Evolutionary conservation across 805 yeast species (phyloP).

Genomic region (Wilhelminamyces savonicus): DNA sequence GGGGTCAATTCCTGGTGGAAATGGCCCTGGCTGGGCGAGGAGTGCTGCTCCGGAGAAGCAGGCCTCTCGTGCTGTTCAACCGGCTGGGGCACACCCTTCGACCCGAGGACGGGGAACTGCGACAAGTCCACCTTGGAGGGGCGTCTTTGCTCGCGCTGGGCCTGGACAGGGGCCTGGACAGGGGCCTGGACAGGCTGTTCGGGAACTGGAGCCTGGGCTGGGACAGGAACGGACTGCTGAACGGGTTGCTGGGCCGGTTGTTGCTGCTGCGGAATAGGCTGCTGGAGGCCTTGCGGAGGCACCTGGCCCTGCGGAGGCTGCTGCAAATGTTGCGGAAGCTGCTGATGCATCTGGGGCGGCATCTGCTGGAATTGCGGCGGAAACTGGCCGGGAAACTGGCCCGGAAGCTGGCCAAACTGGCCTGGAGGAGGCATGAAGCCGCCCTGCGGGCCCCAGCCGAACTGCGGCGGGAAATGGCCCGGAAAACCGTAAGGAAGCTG

Average conservation of each 20-base stretch:
- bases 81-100: conserved; percentile 21
- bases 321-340: conserved; percentile 7
- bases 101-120: conserved; percentile 52
- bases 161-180: conserved; percentile 2
- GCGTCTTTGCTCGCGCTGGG: not conserved
- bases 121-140: conserved; percentile 26
- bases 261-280: not conserved
- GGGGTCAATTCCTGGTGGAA: conserved; percentile 44
- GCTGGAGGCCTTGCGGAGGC: conserved; percentile 8
- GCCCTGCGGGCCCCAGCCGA: conserved; percentile 35
- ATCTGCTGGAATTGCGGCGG: conserved; percentile 13
- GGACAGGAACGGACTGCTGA: conserved; percentile 2
- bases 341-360: conserved; percentile 13
- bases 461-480: conserved; percentile 21
- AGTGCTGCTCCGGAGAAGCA: conserved; percentile 20
- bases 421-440: conserved; percentile 31
- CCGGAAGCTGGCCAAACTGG: conserved; percentile 23
- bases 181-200: conserved; percentile 4
- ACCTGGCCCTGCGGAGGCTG: conserved; percentile 7
- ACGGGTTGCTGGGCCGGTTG: conserved; percentile 5
- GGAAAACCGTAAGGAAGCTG: conserved; percentile 29
- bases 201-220: conserved; percentile 3
- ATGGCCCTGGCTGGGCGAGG: conserved; percentile 9
- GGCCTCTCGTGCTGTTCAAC: not conserved
- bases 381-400: conserved; percentile 21